Evolutionary conservation across 2,329 filamentous ascomycete species (phyloP), one percentile per base, ranked within the genome.

Genomic region (Tolypocladium ophioglossoides): DNA sequence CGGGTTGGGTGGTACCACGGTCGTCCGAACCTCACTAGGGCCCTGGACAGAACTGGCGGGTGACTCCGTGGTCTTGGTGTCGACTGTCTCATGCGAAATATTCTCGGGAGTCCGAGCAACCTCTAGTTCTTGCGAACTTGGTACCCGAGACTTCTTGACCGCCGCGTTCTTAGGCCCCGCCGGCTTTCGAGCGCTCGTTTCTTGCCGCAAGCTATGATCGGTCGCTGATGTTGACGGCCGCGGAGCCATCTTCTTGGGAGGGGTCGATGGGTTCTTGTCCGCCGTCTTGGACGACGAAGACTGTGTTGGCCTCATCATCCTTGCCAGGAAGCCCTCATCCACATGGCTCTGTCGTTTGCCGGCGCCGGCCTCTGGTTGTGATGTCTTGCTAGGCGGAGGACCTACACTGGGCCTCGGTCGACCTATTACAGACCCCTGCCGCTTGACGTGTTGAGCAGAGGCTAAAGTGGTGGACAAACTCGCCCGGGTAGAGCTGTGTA

Each of bases 241-340:
- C 41, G 59, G 59, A 10, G 57, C 54, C 30, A 63, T 56, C 58
- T 72, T 78, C 54, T 73, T 70, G 0, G 79, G 78, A 2, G 79
- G 78, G 0, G 78, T 79, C 0, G 70, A 59, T 2, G 75, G 70
- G 1, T 66, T 66, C 70, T 87, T 89, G 6, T 88, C 85, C 3
- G 80, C 73, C 0, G 79, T 78, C 70, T 89, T 90, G 58, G 77
- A 84, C 10, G 84, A 78, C 6, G 84, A 89, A 48, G 81, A 75
- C 47, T 85, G 80, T 0, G 87, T 91, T 2, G 87, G 87, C 41
- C 87, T 77, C 82, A 86, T 91, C 87, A 91, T 90, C 52, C 87
- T 81, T n/a, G 86, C 86, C 30, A 91, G 72, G 69, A 91, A 91
- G 16, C 82, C 71, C 59, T 88, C 84, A 58, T 89, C 85, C 1